Evolutionary conservation across 176 grass and related monocot species (phyloP).

Genomic region (Bonia amplexicaulis): DNA sequence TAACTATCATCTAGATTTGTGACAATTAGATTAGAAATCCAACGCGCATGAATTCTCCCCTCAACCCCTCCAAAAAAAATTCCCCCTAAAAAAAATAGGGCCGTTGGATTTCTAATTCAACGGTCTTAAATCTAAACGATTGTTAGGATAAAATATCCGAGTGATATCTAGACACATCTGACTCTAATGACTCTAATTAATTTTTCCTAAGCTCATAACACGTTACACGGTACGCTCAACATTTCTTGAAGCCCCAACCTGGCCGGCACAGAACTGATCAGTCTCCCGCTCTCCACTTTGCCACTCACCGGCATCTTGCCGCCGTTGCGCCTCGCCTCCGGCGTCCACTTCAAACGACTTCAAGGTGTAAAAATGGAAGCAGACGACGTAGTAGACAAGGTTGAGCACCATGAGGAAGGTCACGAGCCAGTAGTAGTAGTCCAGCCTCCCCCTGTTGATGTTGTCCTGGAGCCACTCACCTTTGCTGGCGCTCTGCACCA

Average conservation of each 20-base stretch:
- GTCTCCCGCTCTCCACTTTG: not conserved
- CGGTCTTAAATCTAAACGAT: too few species aligned
- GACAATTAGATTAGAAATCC: too few species aligned
- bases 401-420: conserved; percentile 64
- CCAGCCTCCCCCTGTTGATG: conserved; percentile 68
- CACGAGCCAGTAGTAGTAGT: conserved; percentile 89
- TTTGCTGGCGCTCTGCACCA: conserved; percentile 55
- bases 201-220: not conserved
- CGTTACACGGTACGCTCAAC: not conserved
- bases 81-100: too few species aligned
- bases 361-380: conserved; percentile 63
- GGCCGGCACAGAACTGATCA: not conserved
- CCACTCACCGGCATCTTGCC: not conserved
- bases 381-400: conserved; percentile 58
- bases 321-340: not conserved
- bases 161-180: too few species aligned
- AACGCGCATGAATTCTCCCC: too few species aligned
- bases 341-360: conserved; percentile 53
- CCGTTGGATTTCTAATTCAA: too few species aligned
- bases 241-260: not conserved
- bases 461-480: conserved; percentile 85
- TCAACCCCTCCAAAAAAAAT: too few species aligned
- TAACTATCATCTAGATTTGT: too few species aligned
- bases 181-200: not conserved
- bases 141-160: too few species aligned